Conservation (phyloP, 129 eudicot genomes). For the Scalesia atractyloides region DNA sequence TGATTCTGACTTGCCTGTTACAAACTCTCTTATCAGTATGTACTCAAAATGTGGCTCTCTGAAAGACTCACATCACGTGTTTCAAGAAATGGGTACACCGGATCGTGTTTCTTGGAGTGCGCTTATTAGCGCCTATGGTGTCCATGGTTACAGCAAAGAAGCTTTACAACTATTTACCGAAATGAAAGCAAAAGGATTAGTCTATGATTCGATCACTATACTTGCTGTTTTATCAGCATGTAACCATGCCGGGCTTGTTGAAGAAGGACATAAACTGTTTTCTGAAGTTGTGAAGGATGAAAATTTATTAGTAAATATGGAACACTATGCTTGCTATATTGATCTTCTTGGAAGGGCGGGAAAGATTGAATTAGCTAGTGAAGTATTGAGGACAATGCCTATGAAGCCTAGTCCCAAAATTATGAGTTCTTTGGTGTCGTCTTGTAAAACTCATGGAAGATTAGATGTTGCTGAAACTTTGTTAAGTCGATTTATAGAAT, state of each 20-base stretch:
- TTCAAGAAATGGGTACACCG: conserved; percentile 40
- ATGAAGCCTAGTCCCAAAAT: conserved; percentile 49
- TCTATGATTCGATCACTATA: conserved; percentile 45
- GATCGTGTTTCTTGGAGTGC: conserved; percentile 65
- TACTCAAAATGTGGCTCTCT: conserved; percentile 72
- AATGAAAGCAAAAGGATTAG: conserved; percentile 50
- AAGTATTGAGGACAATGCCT: conserved; percentile 50
- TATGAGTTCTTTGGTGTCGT: conserved; percentile 61
- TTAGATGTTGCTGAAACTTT: conserved; percentile 50
- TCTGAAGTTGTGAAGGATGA: conserved; percentile 30
- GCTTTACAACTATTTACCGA: conserved; percentile 49
- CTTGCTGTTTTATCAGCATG: conserved; percentile 64
- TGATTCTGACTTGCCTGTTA: conserved; percentile 30
- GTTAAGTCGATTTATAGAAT: conserved; percentile 47
- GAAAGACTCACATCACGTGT: conserved; percentile 42
- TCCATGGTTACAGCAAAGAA: conserved; percentile 54
- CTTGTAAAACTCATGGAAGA: conserved; percentile 67
- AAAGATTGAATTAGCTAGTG: conserved; percentile 57
- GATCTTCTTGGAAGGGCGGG: conserved; percentile 85
- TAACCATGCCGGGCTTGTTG: conserved; percentile 62
- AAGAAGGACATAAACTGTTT: conserved; percentile 50
- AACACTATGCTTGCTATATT: conserved; percentile 67
- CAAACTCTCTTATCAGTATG: conserved; percentile 59
- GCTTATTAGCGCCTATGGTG: conserved; percentile 55
- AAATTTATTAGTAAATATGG: conserved; percentile 23